A percentile compares a stretch with the other conserved stretches of the same genome.
These are phyloP conservation scores for Oenanthe javanica DNA, from an alignment of 140 eudicot genomes.

Conservation along the genomic window DNA sequence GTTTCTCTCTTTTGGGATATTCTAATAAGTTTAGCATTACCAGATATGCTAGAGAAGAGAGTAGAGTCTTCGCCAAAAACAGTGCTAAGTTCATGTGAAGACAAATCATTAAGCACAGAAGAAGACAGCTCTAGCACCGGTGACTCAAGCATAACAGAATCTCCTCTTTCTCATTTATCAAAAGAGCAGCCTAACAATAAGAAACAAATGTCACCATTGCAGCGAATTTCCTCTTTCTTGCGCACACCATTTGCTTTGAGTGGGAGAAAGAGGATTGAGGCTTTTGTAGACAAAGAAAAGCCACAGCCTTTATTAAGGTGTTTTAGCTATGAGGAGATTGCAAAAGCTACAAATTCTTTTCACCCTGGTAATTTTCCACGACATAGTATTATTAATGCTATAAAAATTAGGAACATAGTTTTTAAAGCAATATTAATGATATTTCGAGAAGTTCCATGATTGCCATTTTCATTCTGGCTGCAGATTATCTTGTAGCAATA, in stretches of 20 bases:
- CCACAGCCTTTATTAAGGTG: conserved; percentile 53
- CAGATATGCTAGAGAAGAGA: conserved; percentile 23
- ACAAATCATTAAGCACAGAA: conserved; percentile 44
- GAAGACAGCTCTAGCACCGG: conserved; percentile 56
- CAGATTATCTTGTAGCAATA: conserved; percentile 79
- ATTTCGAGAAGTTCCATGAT: neutral
- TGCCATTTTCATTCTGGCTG: conserved; percentile 7
- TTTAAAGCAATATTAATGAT: neutral
- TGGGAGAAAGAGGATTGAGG: conserved; percentile 21
- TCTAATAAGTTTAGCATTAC: neutral
- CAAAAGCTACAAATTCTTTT: conserved; percentile 67
- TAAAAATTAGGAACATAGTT: neutral
- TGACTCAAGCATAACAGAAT: conserved; percentile 36
- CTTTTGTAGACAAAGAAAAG: conserved; percentile 21
- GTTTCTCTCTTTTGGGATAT: neutral
- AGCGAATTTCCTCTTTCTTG: conserved; percentile 49
- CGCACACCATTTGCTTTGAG: conserved; percentile 36
- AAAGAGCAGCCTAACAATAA: conserved; percentile 27
- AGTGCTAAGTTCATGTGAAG: conserved; percentile 50
- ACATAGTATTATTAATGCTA: neutral
- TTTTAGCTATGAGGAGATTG: conserved; percentile 62
- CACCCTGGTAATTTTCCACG: conserved; percentile 35
- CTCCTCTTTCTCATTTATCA: conserved; percentile 18
- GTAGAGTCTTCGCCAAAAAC: conserved; percentile 57
- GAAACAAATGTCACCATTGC: conserved; percentile 38